Conservation (phyloP, 2,329 filamentous ascomycete genomes). For the Bipolaris sorokiniana region DNA sequence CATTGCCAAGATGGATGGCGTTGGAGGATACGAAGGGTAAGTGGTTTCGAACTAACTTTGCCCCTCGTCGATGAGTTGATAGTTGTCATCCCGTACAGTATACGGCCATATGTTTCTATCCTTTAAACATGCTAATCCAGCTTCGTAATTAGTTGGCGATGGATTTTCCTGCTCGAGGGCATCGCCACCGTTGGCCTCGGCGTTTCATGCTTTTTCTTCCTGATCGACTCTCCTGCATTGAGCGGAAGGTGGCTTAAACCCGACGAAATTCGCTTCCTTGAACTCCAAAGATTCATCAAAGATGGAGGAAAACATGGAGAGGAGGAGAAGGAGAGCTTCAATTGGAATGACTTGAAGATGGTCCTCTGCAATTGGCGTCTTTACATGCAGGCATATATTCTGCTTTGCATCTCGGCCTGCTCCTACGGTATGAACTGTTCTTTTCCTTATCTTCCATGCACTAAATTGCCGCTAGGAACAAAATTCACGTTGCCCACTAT, state of each 20-base stretch:
- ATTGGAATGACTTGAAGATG: slow-evolving; percentile 35
- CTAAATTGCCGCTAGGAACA: not conserved
- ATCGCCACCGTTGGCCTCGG: slow-evolving; percentile 40
- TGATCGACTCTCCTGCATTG: slow-evolving; percentile 33
- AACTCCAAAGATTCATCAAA: slow-evolving; percentile 30
- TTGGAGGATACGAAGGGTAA: slow-evolving; percentile 50
- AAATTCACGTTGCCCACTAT: slow-evolving; percentile 30
- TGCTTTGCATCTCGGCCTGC: slow-evolving; percentile 34
- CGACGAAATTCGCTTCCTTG: slow-evolving; percentile 35
- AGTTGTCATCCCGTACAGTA: not conserved
- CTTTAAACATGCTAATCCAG: too few species aligned
- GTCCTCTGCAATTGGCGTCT: slow-evolving; percentile 36
- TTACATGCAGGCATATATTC: slow-evolving; percentile 41
- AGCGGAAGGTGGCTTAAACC: slow-evolving; percentile 27
- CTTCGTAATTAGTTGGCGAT: slow-evolving; percentile 45
- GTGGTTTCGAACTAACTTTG: slow-evolving; percentile 41
- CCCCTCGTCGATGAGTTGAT: slow-evolving; percentile 28
- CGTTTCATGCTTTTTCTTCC: slow-evolving; percentile 33
- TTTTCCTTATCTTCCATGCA: too few species aligned
- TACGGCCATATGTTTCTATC: too few species aligned
- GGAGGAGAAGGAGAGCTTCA: slow-evolving; percentile 25
- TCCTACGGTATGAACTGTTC: slow-evolving; percentile 28
- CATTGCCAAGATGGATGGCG: slow-evolving; percentile 48
- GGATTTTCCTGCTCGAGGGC: slow-evolving; percentile 54
- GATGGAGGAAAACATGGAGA: slow-evolving; percentile 27